Evolutionary conservation across 2,329 filamentous ascomycete genomes (phyloP), one percentile per base, ranked within the genome.

Genomic region (Fusarium pseudograminearum): DNA sequence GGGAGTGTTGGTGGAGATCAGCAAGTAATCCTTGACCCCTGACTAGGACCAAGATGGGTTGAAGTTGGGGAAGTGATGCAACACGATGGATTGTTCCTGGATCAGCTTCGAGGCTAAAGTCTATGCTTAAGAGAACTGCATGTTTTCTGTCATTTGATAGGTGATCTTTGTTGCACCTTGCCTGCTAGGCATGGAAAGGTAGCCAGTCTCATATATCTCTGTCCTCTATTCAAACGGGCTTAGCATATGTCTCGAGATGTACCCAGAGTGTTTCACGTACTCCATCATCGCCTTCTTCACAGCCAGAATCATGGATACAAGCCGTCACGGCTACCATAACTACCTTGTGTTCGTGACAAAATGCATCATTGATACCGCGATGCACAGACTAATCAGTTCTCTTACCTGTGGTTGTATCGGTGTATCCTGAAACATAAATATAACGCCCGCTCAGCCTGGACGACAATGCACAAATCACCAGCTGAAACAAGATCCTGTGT

Each of bases 11-110:
- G 51, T 24, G 31, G 47, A 46, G 24, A 38, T 53, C 45, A 65
- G 48, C 54, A 9, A 26, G 14, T 18, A 24, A 42, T 18, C 44
- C 16, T 22, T 45, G n/a, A 50, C 65, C 65, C 65, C 65, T 68
- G 65, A 51, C 54, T 61, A 55, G 58, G 30, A 22, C 30, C 20
- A 58, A 47, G 57, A 28, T 51, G 48, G 59, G 36, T n/a, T 30
- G 26, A 30, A 65, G 30, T 31, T 60, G 52, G 60, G 61, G 60
- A 59, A 65, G 61, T 30, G 61, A 31, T 33, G 24, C 20, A 36
- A 40, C 14, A 12, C 10, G 36, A 44, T 57, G 31, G 45, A 40
- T 16, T 18, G 36, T 48, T 36, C 24, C 22, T 36, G 44, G 44
- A 59, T 51, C 38, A 18, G 38, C 41, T 57, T 57, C 16, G 16